Conservation (phyloP, 2,329 filamentous ascomycete species). For the Byssoonygena ceratinophila region DNA sequence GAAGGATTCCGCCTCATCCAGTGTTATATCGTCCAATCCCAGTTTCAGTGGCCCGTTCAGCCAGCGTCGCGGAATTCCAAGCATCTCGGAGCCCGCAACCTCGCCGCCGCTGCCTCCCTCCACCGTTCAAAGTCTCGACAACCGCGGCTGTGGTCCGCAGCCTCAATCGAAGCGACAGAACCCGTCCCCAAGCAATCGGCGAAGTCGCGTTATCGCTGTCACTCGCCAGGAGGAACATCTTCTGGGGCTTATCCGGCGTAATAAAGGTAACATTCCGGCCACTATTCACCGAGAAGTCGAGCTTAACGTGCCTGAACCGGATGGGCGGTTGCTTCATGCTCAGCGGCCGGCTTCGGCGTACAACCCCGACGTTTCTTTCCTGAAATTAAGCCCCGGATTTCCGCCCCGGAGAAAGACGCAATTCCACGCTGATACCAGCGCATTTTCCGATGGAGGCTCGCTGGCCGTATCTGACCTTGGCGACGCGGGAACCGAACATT, state of each 20-base stretch:
- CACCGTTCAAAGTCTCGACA: constrained; percentile 18
- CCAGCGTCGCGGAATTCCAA: constrained; percentile 24
- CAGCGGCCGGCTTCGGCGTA: constrained; percentile 18
- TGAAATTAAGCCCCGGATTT: constrained; percentile 30
- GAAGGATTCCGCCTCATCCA: constrained; percentile 24
- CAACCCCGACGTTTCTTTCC: constrained; percentile 31
- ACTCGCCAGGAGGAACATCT: constrained; percentile 45
- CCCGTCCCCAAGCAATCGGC: constrained; percentile 23
- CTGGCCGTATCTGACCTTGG: constrained; percentile 5
- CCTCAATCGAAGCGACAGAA: constrained; percentile 21
- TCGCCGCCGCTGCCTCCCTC: constrained; percentile 12
- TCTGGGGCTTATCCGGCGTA: constrained; percentile 42
- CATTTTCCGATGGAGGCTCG: constrained; percentile 9
- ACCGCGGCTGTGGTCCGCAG: constrained; percentile 6
- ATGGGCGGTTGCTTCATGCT: constrained; percentile 12
- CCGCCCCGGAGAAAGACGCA: constrained; percentile 20
- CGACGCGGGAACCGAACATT: constrained; percentile 28
- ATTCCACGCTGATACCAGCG: constrained; percentile 21
- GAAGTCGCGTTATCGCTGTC: constrained; percentile 43
- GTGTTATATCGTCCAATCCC: constrained; percentile 21
- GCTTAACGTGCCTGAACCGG: neutral
- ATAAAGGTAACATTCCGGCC: constrained; percentile 39
- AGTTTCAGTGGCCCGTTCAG: constrained; percentile 23
- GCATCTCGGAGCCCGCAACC: constrained; percentile 28
- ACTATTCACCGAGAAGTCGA: constrained; percentile 27